phyloP scores from a whole-genome alignment of 768 basidiomycete genomes.

The Boletus subparvulus region DNA sequence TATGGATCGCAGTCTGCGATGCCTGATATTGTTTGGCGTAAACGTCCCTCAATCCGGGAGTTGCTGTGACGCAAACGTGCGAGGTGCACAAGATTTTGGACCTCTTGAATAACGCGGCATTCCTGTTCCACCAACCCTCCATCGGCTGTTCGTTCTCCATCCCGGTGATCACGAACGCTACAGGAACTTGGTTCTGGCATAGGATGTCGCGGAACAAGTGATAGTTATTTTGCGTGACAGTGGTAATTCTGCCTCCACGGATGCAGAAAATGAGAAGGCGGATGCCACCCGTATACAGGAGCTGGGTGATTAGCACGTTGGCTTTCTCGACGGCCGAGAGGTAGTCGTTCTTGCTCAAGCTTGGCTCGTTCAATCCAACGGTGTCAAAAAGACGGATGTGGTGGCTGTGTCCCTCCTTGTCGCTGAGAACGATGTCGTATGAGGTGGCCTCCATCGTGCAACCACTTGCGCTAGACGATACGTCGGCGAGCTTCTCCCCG shows the following conservation, averaged over 20 bases:
- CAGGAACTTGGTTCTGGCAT: conserved; percentile 31
- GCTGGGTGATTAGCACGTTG: conserved; percentile 30
- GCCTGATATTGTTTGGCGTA: conserved; percentile 31
- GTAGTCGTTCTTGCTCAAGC: conserved; percentile 17
- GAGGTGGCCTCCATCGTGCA: conserved; percentile 33
- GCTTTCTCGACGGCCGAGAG: conserved; percentile 29
- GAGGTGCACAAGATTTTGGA: conserved; percentile 21
- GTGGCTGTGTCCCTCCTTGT: background rate
- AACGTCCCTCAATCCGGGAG: conserved; percentile 17
- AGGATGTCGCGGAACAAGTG: conserved; percentile 26
- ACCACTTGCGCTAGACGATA: conserved; percentile 30
- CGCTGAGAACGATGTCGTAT: conserved; percentile 25
- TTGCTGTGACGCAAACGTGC: conserved; percentile 42
- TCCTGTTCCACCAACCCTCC: conserved; percentile 35
- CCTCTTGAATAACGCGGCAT: conserved; percentile 28
- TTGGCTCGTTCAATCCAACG: conserved; percentile 30
- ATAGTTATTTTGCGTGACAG: conserved; percentile 27
- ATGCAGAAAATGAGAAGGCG: conserved; percentile 34
- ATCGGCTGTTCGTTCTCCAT: conserved; percentile 30
- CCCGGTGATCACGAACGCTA: conserved; percentile 33
- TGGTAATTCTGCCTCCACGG: conserved; percentile 32
- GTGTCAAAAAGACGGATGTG: conserved; percentile 33
- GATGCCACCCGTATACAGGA: conserved; percentile 29
- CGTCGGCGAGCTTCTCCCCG: conserved; percentile 23
- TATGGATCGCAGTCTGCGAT: conserved; percentile 29